Evolutionary conservation across 805 yeast genomes (phyloP), one percentile per base, ranked within the genome.

Genomic region (Komagataella ulmi): DNA sequence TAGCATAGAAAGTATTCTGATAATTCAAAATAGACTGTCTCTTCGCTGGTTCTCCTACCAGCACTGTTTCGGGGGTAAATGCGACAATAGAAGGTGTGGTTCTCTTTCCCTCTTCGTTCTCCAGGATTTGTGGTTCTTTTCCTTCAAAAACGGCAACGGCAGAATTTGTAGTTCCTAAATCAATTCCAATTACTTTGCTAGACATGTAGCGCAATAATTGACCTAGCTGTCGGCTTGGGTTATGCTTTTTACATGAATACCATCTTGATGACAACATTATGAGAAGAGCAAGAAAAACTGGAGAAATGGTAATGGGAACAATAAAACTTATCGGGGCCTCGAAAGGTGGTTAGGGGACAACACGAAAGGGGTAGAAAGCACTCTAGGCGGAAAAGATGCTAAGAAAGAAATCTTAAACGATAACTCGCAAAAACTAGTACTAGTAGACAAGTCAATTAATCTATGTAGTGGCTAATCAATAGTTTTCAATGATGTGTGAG

Each of bases 11-110:
- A 52, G 97, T 89, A 77, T 89, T 90, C 66, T 84, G 88, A 53
- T 95, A 95, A 78, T 89, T 89, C 58, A 89, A 88, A 51, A 88
- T 90, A 55, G 96, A 95, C 73, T 89, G 97, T 66, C 97, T 86
- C 76, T 89, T 90, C 61, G 97, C 97, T 58, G 95, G 88, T 54
- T 83, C 87, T 71, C 97, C 97, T 55, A 89, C 96, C 55, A 89
- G 73, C 64, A 95, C 83, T 54, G 91, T 93, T 54, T 85, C 93
- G 67, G 84, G 83, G 58, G 93, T 85, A 80, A 89, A 89, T 51
- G 97, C 97, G 54, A 89, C 97, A 47, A 89, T 88, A 43, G 97
- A 90, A 36, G 97, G 97, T 18, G 96, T 88, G 50, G 95, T 83
- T 61, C 88, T 75, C 49, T 79, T 74, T 67, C 90, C 90, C 68